These are phyloP conservation scores for Metarhizium robertsii DNA, from an alignment of 2,329 filamentous ascomycete species.

Conservation along the genomic window DNA sequence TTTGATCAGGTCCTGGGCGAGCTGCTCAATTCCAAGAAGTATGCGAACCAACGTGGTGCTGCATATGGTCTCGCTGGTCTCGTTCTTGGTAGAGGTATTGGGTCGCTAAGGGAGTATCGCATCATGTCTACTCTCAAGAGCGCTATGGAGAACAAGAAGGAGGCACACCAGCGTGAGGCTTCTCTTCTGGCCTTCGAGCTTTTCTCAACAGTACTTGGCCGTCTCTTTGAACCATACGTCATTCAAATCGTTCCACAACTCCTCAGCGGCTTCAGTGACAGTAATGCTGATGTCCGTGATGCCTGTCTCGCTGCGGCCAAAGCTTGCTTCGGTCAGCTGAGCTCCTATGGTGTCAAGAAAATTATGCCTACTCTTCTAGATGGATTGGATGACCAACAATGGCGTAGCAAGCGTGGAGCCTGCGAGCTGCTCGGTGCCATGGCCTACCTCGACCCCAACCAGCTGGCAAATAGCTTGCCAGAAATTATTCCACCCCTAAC, in stretches of 20 bases:
- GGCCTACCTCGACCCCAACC: conserved; percentile 95
- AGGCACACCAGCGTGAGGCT: conserved; percentile 78
- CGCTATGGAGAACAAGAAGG: conserved; percentile 92
- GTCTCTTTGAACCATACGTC: conserved; percentile 90
- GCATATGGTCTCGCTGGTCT: conserved; percentile 92
- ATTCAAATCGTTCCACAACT: conserved; percentile 92
- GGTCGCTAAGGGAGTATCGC: conserved; percentile 71
- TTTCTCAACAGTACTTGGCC: conserved; percentile 74
- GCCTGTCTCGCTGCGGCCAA: conserved; percentile 90
- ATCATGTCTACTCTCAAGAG: conserved; percentile 73
- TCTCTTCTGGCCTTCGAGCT: conserved; percentile 87
- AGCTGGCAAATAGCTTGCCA: conserved; percentile 82
- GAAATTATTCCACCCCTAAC: conserved; percentile 96
- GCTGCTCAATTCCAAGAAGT: conserved; percentile 80
- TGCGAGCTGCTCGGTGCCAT: conserved; percentile 95
- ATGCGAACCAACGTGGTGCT: conserved; percentile 84
- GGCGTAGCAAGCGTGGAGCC: conserved; percentile 97
- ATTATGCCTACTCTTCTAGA: conserved; percentile 86
- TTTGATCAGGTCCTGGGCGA: conserved; percentile 72
- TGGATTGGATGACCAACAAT: conserved; percentile 89
- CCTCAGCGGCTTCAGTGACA: conserved; percentile 80
- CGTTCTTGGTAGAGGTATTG: conserved; percentile 78
- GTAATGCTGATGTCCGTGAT: conserved; percentile 80
- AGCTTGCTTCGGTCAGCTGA: conserved; percentile 85
- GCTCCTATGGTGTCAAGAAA: conserved; percentile 91